Conservation (phyloP, 1,284 basidiomycete genomes). For the Leccinum cinnamomeum region DNA sequence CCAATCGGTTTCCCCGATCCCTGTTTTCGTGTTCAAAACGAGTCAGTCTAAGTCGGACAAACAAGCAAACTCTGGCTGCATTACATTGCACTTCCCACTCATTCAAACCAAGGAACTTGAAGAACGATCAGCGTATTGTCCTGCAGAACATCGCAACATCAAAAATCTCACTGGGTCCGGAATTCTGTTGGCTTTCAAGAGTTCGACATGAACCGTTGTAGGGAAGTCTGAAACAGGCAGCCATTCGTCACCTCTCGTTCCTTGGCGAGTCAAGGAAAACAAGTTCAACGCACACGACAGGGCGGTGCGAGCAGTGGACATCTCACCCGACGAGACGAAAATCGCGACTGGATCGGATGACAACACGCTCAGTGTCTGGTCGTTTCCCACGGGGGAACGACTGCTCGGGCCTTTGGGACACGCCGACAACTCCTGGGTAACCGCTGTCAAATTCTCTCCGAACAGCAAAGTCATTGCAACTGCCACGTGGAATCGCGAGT, state of each 20-base stretch:
- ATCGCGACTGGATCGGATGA: too few species aligned
- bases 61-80: slow-evolving; percentile 17
- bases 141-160: neutral
- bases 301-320: too few species aligned
- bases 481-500: too few species aligned
- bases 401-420: too few species aligned
- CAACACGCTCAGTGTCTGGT: too few species aligned
- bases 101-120: slow-evolving; percentile 68
- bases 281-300: too few species aligned
- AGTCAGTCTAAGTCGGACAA: neutral
- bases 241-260: slow-evolving; percentile 67
- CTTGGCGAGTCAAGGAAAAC: slow-evolving; percentile 52
- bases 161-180: slow-evolving; percentile 69
- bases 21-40: slow-evolving; percentile 39
- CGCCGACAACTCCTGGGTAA: too few species aligned
- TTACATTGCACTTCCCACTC: slow-evolving; percentile 90
- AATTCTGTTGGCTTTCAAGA: slow-evolving; percentile 68
- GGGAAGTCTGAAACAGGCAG: slow-evolving; percentile 63
- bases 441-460: too few species aligned
- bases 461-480: too few species aligned
- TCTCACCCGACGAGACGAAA: too few species aligned
- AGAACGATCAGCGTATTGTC: slow-evolving; percentile 6
- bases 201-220: slow-evolving; percentile 83
- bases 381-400: too few species aligned
- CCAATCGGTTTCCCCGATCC: slow-evolving; percentile 88